Conservation (phyloP, 2,329 filamentous ascomycete species). For the Teratosphaeria pseudoeucalypti region DNA sequence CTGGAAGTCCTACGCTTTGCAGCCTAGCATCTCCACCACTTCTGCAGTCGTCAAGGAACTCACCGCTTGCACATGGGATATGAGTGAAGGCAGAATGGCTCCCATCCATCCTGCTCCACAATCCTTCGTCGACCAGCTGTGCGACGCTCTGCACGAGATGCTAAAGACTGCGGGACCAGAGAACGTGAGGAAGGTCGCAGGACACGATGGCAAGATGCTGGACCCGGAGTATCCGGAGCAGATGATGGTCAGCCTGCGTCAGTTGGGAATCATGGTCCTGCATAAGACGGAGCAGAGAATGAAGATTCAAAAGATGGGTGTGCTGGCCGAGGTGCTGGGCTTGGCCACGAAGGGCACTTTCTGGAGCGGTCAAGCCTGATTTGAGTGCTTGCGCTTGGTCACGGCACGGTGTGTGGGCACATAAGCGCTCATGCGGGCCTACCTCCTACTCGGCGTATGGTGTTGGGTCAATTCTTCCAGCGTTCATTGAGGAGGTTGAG, state of each 20-base stretch:
- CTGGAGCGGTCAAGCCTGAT: constrained; percentile 5
- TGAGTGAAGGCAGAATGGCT: neutral
- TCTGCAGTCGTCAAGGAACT: neutral
- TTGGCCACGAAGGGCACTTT: constrained; percentile 5
- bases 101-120: constrained; percentile 6
- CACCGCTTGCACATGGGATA: constrained; percentile 2
- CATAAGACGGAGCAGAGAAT: constrained; percentile 1
- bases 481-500: too few relatives aligned
- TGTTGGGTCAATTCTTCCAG: too few relatives aligned
- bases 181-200: neutral
- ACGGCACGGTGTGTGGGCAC: neutral
- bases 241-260: neutral
- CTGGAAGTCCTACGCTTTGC: constrained; percentile 6
- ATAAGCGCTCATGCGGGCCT: too few relatives aligned
- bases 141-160: neutral
- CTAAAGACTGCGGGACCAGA: neutral
- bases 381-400: neutral
- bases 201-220: neutral
- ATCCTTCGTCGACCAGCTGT: constrained; percentile 3
- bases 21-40: neutral
- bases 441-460: too few relatives aligned
- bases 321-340: constrained; percentile 6
- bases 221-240: neutral
- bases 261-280: constrained; percentile 5
- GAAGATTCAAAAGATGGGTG: constrained; percentile 1